Base-by-base conservation (phyloP, 2,329 filamentous ascomycete species). In the Cadophora gregata region DNA sequence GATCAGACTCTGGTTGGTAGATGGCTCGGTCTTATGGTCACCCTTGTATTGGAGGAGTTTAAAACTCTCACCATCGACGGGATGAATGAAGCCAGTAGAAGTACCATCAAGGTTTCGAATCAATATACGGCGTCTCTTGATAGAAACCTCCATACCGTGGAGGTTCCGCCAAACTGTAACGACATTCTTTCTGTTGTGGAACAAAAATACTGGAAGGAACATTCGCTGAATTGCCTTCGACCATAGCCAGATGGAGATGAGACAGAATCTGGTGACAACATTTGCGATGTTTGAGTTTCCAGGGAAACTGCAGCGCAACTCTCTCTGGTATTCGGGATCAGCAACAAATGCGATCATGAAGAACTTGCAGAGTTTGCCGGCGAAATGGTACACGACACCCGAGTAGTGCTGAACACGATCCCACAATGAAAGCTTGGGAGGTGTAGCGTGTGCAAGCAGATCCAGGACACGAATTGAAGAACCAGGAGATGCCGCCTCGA, bases 191-290 rank as follows among this genome's bases (percentile, higher is more conserved):
- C 65, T 58, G 21, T 42, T 25, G 27, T 63, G 61, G 21, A 67
- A 65, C 59, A 67, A 83, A 24, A 85, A 67, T 69, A 85, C 83
- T 66, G 82, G 80, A 0, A 85, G 74, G 9, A 76, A 73, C 3
- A 80, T 50, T 10, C 81, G 79, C 74, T 85, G 83, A 4, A 80
- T 71, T 6, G 74, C 62, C 56, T 81, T 81, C 42, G 79, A 77
- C 73, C 83, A 85, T 8, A 80, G 78, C 83, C 83, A 85, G 12
- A 84, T 63, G 53, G 78, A 19, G 82, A 73, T 1, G 80, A 24
- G 58, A 81, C 79, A 0, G 77, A 77, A 1, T 74, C 71, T 10
- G 80, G 80, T 24, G 76, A 77, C 4, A 77, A 78, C 12, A 83
- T 58, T 25, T 79, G 42, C 2, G 67, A 69, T 14, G 78, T 78